Conservation (phyloP, 83 land plant genomes). For the Thuja plicata region DNA sequence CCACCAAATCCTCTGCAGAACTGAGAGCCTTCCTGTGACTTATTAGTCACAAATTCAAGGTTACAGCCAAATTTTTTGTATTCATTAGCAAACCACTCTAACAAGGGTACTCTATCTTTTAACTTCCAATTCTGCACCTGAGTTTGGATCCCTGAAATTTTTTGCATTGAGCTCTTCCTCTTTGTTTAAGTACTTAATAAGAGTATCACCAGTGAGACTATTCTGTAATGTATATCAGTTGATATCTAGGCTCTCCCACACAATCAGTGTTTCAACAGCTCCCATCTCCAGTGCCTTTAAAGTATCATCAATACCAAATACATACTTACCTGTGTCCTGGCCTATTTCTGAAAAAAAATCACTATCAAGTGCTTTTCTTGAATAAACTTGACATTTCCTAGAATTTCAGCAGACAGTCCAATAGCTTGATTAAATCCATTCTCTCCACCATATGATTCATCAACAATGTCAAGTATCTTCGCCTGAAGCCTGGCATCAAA, state of each 20-base stretch:
- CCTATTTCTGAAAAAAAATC: slow-evolving; percentile 42
- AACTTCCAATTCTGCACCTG: slow-evolving; percentile 35
- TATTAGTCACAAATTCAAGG: slow-evolving; percentile 44
- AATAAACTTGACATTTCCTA: slow-evolving; percentile 41
- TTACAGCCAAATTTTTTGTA: slow-evolving; percentile 37
- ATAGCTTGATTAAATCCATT: slow-evolving; percentile 49
- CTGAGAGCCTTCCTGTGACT: slow-evolving; percentile 46
- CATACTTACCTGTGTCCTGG: slow-evolving; percentile 50
- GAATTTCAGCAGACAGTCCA: slow-evolving; percentile 36
- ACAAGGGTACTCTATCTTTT: slow-evolving; percentile 29
- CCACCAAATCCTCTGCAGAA: slow-evolving; percentile 49
- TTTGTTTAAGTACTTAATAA: slow-evolving; percentile 41
- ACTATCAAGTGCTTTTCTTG: slow-evolving; percentile 43
- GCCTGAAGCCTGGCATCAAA: slow-evolving; percentile 44
- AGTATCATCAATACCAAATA: slow-evolving; percentile 42
- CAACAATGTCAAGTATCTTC: slow-evolving; percentile 44
- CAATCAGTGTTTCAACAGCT: slow-evolving; percentile 45
- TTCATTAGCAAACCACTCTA: slow-evolving; percentile 54
- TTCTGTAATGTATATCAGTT: slow-evolving; percentile 30
- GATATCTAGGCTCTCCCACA: slow-evolving; percentile 41
- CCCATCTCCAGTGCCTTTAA: slow-evolving; percentile 42
- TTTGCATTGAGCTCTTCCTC: slow-evolving; percentile 25
- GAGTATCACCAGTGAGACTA: slow-evolving; percentile 20
- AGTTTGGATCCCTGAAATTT: slow-evolving; percentile 27
- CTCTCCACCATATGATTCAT: slow-evolving; percentile 46